Evolutionary conservation across 305 asterid genomes (phyloP).

Genomic region (Solanum hybrid): DNA sequence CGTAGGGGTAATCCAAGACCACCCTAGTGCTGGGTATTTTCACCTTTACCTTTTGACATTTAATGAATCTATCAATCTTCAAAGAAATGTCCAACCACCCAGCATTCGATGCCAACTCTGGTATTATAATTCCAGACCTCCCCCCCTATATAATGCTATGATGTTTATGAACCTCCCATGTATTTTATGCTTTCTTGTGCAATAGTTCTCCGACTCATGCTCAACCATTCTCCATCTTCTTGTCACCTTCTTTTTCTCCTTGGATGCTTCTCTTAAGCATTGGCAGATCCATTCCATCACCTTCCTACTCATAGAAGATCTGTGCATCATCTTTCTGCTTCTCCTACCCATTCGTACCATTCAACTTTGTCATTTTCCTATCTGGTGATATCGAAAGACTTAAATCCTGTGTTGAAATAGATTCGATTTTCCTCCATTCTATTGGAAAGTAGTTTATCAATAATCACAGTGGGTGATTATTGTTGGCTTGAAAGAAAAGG

Average conservation of each 20-base stretch:
- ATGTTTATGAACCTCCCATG: background rate
- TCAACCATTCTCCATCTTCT: background rate
- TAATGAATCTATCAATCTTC: background rate
- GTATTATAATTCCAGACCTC: background rate
- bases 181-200: background rate
- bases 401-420: background rate
- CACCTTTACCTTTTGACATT: background rate
- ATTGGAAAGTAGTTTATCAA: background rate
- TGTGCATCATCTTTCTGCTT: background rate
- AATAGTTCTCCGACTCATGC: background rate
- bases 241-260: background rate
- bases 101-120: background rate
- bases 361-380: background rate
- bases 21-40: background rate
- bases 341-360: background rate
- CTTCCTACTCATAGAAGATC: background rate
- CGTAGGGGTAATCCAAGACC: background rate
- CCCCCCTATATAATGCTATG: background rate
- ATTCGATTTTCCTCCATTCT: background rate
- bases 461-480: background rate
- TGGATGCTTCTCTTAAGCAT: background rate
- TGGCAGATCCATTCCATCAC: background rate
- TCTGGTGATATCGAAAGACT: background rate
- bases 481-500: background rate
- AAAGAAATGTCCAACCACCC: background rate